A percentile compares a stretch with the other conserved stretches of the same genome.
Conservation (phyloP, 371 early-diverging fungal genomes). For the Phascolomyces articulosus region DNA sequence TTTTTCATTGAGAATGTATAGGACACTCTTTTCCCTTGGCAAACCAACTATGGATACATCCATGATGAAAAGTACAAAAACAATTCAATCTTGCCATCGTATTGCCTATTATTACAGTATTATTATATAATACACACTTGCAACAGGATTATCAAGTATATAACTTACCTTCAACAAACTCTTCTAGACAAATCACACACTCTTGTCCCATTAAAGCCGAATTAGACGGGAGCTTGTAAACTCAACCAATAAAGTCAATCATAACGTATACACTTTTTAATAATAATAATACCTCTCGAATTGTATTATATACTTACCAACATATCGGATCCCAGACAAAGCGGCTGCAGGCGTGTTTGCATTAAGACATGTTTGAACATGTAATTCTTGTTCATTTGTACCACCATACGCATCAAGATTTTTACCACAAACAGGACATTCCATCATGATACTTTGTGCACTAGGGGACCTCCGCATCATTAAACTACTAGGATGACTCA, state of each 20-base stretch:
- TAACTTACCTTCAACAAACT: conserved; percentile 62
- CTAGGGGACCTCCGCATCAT: conserved; percentile 39
- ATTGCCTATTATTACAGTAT: conserved; percentile 39
- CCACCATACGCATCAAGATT: conserved; percentile 31
- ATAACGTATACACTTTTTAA: not conserved
- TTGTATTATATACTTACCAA: conserved; percentile 45
- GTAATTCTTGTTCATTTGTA: conserved; percentile 63
- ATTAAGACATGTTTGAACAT: conserved; percentile 70
- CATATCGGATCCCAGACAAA: conserved; percentile 60
- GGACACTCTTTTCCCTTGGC: conserved; percentile 63
- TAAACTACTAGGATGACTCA: conserved; percentile 15
- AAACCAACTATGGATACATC: conserved; percentile 72
- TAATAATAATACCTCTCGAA: not conserved
- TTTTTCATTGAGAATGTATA: conserved; percentile 46
- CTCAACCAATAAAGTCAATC: conserved; percentile 14
- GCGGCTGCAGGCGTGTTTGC: conserved; percentile 41
- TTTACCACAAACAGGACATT: conserved; percentile 76
- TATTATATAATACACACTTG: not conserved
- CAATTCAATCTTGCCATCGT: conserved; percentile 78
- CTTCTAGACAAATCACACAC: conserved; percentile 86
- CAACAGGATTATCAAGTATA: not conserved
- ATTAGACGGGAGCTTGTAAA: conserved; percentile 54
- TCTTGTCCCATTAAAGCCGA: conserved; percentile 68
- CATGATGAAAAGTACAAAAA: conserved; percentile 68
- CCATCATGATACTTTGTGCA: conserved; percentile 63